Evolutionary conservation across 208 protist genomes (phyloP), one percentile per base, ranked within the genome.

Genomic region (Vickermania spadyakhi): DNA sequence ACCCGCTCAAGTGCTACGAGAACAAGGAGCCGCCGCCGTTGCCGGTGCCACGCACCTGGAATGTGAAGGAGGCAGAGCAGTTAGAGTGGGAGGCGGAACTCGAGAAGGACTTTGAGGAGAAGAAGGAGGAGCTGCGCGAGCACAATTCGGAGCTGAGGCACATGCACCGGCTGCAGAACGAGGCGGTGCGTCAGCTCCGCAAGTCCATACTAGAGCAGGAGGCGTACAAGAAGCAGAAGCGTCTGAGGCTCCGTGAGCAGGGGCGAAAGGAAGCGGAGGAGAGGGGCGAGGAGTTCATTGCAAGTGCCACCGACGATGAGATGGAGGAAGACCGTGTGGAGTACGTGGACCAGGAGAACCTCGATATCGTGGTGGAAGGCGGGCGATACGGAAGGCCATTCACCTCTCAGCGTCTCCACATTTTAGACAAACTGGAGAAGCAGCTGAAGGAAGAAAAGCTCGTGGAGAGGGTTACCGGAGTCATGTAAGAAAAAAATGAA

Each of bases 371-470:
- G 3, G n/a, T 14, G 18, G 31, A 62, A 27, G 64, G 64, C 29
- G 64, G 64, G 28, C n/a, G 31, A 13, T 26, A 31, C 14, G 56
- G 67, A 28, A 64, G 70, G 5, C 56, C 26, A 4, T 81, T 75
- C 62, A 27, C 56, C 5, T 27, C 23, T 23, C 75, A 75, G 60
- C 70, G 75, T 3, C 62, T 77, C 62, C 22, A 14, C 11, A 42
- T 75, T 45, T 26, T 81, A 54, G 31, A 66, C 14, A 18, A 75
- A 52, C 30, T 81, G 31, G 69, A 72, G 31, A 31, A 62, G 28
- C 28, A 60, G 14, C 61, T 70, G 30, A 53, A 66, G 3, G 30
- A 28, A n/a, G 70, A 81, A 13, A 53, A 63, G 41, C 18, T 68
- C 28, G 5, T 18, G 22, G 18, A 30, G 7, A 27, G 7, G 49